A percentile compares a stretch with the other conserved stretches of the same genome.
These are phyloP conservation scores for Halenospora varia DNA, from an alignment of 495 filamentous ascomycete genomes.

Conservation along the genomic window DNA sequence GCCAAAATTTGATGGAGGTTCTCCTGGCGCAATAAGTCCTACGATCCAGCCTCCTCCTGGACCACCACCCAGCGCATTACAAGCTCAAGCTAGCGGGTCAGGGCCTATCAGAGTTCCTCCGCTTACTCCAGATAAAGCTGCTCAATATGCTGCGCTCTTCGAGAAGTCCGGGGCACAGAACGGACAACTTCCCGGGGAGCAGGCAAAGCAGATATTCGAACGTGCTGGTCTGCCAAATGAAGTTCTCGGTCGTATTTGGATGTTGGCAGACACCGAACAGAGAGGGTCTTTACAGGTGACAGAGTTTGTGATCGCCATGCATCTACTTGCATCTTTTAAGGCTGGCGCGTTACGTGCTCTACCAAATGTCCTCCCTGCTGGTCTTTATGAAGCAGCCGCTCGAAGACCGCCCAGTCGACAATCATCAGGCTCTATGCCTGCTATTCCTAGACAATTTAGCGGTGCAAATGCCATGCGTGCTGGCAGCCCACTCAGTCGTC, in stretches of 20 bases:
- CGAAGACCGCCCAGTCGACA: slow-evolving; percentile 54
- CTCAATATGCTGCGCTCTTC: slow-evolving; percentile 80
- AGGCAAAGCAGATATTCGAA: slow-evolving; percentile 92
- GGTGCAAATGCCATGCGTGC: slow-evolving; percentile 56
- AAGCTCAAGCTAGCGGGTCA: slow-evolving; percentile 61
- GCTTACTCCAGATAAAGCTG: slow-evolving; percentile 81
- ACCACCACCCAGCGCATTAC: slow-evolving; percentile 50
- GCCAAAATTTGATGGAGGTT: slow-evolving; percentile 73
- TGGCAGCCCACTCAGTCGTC: slow-evolving; percentile 65
- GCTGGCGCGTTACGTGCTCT: slow-evolving; percentile 73
- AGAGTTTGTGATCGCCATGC: slow-evolving; percentile 98
- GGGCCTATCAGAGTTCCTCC: slow-evolving; percentile 84
- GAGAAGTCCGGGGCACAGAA: slow-evolving; percentile 77
- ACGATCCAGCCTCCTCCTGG: slow-evolving; percentile 41
- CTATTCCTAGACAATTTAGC: slow-evolving; percentile 70
- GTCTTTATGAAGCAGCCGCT: slow-evolving; percentile 87
- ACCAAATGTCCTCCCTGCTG: slow-evolving; percentile 77
- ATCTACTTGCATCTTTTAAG: slow-evolving; percentile 87
- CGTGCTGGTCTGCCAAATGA: slow-evolving; percentile 88
- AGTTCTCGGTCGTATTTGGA: slow-evolving; percentile 89
- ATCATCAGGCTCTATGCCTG: slow-evolving; percentile 45
- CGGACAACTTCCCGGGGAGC: slow-evolving; percentile 83
- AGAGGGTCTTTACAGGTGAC: slow-evolving; percentile 82
- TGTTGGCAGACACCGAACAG: slow-evolving; percentile 87
- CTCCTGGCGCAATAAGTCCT: slow-evolving; percentile 30